phyloP scores from a whole-genome alignment of 2,329 filamentous ascomycete genomes.

The Penicillium brasilianum region DNA sequence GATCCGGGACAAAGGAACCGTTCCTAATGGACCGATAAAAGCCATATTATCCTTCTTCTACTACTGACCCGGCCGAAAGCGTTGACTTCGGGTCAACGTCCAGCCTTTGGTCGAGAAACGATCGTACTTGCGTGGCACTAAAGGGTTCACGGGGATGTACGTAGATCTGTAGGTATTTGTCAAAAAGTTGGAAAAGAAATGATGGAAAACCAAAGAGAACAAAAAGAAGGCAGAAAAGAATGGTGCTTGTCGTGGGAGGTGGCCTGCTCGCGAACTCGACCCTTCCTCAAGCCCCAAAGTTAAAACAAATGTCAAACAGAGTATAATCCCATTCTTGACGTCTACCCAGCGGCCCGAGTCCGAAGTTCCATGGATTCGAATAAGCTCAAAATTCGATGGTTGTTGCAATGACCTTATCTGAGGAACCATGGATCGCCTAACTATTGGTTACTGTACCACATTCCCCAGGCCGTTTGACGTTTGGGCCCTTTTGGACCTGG shows the following conservation, averaged over 20 bases:
- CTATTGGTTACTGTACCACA: not conserved
- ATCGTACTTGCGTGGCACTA: not conserved
- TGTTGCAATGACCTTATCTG: constrained; percentile 9
- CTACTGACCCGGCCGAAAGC: not conserved
- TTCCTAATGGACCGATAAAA: constrained; percentile 25
- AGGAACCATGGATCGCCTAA: not conserved
- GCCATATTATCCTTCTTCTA: not conserved
- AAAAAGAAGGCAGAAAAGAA: not conserved
- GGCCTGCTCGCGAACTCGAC: not conserved
- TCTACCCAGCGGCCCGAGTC: not conserved
- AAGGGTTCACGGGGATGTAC: not conserved
- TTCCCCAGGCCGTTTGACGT: not conserved
- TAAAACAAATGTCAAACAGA: not conserved
- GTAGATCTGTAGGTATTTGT: not conserved
- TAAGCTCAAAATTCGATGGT: constrained; percentile 33
- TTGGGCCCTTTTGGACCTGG: constrained; percentile 6
- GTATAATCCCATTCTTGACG: not conserved
- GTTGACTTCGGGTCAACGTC: not conserved
- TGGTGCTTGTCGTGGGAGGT: not conserved
- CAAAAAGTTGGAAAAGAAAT: not conserved
- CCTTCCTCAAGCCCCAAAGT: not conserved
- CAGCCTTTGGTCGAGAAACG: not conserved
- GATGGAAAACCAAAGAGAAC: not conserved
- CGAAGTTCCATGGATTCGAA: constrained; percentile 15
- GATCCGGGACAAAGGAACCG: constrained; percentile 27